Evolutionary conservation across 2,329 filamentous ascomycete genomes (phyloP).

Genomic region (Cladosporium colombiae): DNA sequence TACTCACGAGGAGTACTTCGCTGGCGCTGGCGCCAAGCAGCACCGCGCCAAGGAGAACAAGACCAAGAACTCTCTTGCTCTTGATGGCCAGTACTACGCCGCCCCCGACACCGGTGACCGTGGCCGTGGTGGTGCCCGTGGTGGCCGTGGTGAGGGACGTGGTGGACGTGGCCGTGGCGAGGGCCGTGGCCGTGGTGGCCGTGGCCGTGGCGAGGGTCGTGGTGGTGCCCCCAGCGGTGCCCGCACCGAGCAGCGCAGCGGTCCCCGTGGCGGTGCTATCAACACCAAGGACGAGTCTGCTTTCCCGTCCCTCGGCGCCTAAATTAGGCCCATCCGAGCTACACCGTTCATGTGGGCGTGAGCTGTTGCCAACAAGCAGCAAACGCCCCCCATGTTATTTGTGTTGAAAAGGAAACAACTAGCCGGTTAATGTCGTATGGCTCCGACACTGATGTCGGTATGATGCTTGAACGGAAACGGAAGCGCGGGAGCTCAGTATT

Average conservation of each 20-base stretch:
- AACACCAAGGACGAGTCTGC: constrained; percentile 37
- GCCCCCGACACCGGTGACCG: constrained; percentile 57
- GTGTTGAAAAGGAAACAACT: constrained; percentile 8
- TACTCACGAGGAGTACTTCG: constrained; percentile 70
- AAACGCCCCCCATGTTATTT: neutral
- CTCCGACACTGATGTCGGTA: constrained; percentile 12
- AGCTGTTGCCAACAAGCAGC: constrained; percentile 6
- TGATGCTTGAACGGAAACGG: constrained; percentile 15
- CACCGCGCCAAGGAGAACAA: constrained; percentile 84
- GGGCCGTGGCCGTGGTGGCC: constrained; percentile 40
- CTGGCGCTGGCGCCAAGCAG: constrained; percentile 72
- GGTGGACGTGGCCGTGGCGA: constrained; percentile 26
- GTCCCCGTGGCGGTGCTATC: constrained; percentile 28
- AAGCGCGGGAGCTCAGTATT: constrained; percentile 18
- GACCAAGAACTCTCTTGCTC: constrained; percentile 85
- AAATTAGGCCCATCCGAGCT: constrained; percentile 1
- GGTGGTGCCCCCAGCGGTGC: constrained; percentile 29
- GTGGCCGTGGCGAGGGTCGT: constrained; percentile 31
- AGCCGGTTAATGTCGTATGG: neutral
- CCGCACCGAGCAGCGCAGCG: constrained; percentile 24
- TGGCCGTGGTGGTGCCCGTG: constrained; percentile 43
- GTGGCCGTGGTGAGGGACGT: constrained; percentile 50
- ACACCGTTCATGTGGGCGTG: constrained; percentile 8
- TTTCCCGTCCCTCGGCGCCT: constrained; percentile 38
- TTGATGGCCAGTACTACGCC: constrained; percentile 70